A percentile compares a stretch with the other conserved stretches of the same genome.
Conservation (phyloP, 768 basidiomycete species). For the Boletus tomentosulus region DNA sequence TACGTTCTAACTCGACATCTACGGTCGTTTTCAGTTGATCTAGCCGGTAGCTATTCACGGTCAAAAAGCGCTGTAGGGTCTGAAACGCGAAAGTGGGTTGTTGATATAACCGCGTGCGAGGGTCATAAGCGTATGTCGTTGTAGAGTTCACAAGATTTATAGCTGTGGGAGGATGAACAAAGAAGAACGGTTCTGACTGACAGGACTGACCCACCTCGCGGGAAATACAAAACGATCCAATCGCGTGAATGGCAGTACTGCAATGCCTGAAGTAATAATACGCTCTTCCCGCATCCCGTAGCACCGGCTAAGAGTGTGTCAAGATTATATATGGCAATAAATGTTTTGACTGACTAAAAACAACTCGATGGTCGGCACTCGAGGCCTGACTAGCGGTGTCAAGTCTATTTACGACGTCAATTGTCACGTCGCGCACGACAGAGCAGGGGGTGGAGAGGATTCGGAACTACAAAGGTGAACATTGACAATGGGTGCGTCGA, state of each 20-base stretch:
- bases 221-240: conserved; percentile 86
- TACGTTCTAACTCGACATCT: conserved; percentile 45
- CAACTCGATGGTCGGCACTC: conserved; percentile 51
- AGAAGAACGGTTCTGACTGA: neutral
- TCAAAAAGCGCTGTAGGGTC: conserved; percentile 56
- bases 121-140: conserved; percentile 67
- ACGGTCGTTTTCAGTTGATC: conserved; percentile 37
- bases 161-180: conserved; percentile 30
- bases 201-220: conserved; percentile 51
- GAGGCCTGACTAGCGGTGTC: conserved; percentile 44
- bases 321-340: neutral
- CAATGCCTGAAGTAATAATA: conserved; percentile 70
- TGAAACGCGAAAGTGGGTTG: conserved; percentile 65
- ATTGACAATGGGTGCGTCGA: neutral
- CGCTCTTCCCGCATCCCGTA: conserved; percentile 78
- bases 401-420: conserved; percentile 51
- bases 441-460: conserved; percentile 69
- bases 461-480: conserved; percentile 45
- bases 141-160: conserved; percentile 69
- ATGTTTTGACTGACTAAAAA: conserved; percentile 53
- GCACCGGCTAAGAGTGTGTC: conserved; percentile 52
- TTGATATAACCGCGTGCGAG: conserved; percentile 70
- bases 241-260: conserved; percentile 57
- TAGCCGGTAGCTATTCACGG: conserved; percentile 52
- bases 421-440: conserved; percentile 65